A percentile compares a stretch with the other conserved stretches of the same genome.
Conservation (phyloP, 768 basidiomycete genomes). For the Suillus luteus region DNA sequence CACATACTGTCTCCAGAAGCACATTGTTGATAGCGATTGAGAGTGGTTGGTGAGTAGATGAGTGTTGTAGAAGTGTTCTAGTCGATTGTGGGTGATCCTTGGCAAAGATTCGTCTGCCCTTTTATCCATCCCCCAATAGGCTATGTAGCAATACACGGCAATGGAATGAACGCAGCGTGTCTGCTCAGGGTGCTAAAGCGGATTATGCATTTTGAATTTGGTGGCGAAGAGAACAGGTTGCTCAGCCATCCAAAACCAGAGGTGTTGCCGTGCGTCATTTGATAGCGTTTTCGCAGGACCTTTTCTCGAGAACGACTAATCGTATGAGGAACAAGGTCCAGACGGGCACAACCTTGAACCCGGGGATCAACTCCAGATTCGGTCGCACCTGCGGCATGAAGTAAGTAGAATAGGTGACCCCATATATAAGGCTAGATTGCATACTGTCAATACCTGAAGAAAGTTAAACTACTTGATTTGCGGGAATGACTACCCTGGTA, state of each 20-base stretch:
- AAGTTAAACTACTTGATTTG: slow-evolving; percentile 30
- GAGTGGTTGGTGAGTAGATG: slow-evolving; percentile 14
- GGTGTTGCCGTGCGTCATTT: slow-evolving; percentile 35
- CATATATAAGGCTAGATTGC: slow-evolving; percentile 33
- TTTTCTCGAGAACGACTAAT: slow-evolving; percentile 41
- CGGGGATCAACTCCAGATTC: slow-evolving; percentile 24
- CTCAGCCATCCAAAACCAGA: slow-evolving; percentile 29
- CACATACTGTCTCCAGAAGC: slow-evolving; percentile 56
- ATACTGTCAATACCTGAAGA: slow-evolving; percentile 11
- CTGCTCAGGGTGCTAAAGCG: slow-evolving; percentile 20
- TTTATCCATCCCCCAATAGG: slow-evolving; percentile 25
- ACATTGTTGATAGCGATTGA: slow-evolving; percentile 40
- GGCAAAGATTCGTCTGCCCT: slow-evolving; percentile 18
- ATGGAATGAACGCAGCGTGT: slow-evolving; percentile 20
- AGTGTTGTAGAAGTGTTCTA: slow-evolving; percentile 13
- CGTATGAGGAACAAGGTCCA: slow-evolving; percentile 27
- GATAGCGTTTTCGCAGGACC: slow-evolving; percentile 37
- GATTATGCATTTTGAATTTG: slow-evolving; percentile 24
- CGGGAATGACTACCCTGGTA: slow-evolving; percentile 29
- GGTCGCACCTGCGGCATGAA: slow-evolving; percentile 23
- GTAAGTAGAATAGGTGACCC: slow-evolving; percentile 22
- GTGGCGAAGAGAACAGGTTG: slow-evolving; percentile 32
- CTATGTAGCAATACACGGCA: slow-evolving; percentile 29
- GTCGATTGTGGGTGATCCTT: slow-evolving; percentile 16
- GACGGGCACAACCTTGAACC: slow-evolving; percentile 18